Evolutionary conservation across 768 basidiomycete species (phyloP).

Genomic region (Leccinum sublutescens): DNA sequence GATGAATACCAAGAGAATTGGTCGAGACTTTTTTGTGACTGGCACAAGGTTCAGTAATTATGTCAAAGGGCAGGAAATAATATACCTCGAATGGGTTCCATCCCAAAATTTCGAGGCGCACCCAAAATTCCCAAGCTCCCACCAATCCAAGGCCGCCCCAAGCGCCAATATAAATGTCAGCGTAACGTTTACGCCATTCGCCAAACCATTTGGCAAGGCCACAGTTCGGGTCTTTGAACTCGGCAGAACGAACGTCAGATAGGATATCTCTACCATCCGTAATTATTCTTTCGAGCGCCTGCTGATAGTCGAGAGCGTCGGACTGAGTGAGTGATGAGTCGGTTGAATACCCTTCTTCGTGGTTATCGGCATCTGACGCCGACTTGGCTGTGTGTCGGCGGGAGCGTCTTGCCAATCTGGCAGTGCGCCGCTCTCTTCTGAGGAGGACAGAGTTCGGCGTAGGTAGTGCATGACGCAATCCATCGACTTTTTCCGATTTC

Average conservation of each 20-base stretch:
- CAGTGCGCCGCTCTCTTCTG: constrained; percentile 55
- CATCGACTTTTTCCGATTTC: constrained; percentile 52
- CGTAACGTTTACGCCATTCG: constrained; percentile 73
- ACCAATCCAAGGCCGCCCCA: constrained; percentile 89
- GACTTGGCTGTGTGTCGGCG: constrained; percentile 38
- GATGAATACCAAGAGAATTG: constrained; percentile 82
- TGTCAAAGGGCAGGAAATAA: constrained; percentile 5
- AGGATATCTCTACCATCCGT: constrained; percentile 57
- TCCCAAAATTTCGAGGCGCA: constrained; percentile 77
- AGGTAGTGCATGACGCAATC: constrained; percentile 54
- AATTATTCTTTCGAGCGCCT: constrained; percentile 56
- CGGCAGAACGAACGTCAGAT: constrained; percentile 78
- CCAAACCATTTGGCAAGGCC: constrained; percentile 67
- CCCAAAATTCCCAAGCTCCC: constrained; percentile 94
- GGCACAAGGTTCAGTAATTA: constrained; percentile 5
- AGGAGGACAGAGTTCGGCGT: constrained; percentile 44
- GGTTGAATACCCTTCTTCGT: constrained; percentile 85
- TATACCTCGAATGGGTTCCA: constrained; percentile 86
- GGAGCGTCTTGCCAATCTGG: constrained; percentile 56
- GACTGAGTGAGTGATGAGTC: constrained; percentile 68
- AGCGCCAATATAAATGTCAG: constrained; percentile 82
- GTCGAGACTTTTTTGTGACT: constrained; percentile 62
- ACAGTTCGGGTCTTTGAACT: constrained; percentile 76
- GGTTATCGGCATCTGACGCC: constrained; percentile 21
- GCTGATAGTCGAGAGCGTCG: constrained; percentile 67